Conservation (phyloP, 1,284 basidiomycete genomes). For the Moniliophthora roreri region DNA sequence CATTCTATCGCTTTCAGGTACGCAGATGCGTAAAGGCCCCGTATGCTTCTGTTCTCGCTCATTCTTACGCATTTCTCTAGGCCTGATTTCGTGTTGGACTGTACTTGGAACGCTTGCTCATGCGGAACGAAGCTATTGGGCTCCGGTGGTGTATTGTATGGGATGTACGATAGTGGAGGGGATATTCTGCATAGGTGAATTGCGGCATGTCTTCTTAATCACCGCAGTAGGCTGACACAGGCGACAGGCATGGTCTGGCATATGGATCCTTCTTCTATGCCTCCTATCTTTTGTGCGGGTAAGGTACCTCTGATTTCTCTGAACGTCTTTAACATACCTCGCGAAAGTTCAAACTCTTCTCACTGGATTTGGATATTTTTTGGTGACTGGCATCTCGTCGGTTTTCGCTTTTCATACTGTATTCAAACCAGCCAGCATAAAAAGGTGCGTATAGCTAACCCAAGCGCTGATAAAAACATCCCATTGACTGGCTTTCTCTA, state of each 20-base stretch:
- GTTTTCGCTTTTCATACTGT: conserved; percentile 53
- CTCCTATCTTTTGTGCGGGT: conserved; percentile 56
- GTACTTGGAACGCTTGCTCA: conserved; percentile 43
- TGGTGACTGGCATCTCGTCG: conserved; percentile 50
- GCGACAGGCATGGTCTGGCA: conserved; percentile 57
- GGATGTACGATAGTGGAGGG: conserved; percentile 49
- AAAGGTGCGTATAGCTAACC: conserved; percentile 30
- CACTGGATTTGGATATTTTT: conserved; percentile 44
- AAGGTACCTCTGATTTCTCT: conserved; percentile 16
- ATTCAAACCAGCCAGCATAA: conserved; percentile 44
- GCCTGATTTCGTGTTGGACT: conserved; percentile 47
- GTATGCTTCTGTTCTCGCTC: background rate
- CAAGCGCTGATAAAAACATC: background rate
- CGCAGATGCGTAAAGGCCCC: background rate
- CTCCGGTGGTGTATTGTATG: conserved; percentile 42
- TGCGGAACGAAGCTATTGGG: conserved; percentile 40
- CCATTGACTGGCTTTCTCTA: background rate
- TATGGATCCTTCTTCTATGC: conserved; percentile 62
- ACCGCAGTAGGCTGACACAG: background rate
- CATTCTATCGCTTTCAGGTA: conserved; percentile 17
- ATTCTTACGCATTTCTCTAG: conserved; percentile 26
- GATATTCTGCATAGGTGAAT: conserved; percentile 40
- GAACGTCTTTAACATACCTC: background rate
- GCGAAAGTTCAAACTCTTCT: conserved; percentile 47
- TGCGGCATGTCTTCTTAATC: background rate